Evolutionary conservation across 2,329 filamentous ascomycete species (phyloP).

Genomic region (Ophiostoma sp.): DNA sequence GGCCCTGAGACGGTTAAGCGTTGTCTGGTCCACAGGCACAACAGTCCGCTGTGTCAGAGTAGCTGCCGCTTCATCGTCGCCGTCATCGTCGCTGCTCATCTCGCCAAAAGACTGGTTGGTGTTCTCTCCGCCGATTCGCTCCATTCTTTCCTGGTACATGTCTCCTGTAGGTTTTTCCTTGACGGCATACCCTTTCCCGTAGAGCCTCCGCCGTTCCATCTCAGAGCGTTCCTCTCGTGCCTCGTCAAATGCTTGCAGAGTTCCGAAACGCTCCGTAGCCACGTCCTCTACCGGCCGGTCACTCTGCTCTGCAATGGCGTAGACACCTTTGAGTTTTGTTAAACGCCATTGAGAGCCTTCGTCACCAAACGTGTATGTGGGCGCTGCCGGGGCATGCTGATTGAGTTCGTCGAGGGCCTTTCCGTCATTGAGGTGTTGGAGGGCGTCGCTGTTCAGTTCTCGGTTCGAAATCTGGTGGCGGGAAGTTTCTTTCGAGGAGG

Average conservation of each 20-base stretch:
- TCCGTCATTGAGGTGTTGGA: slow-evolving; percentile 55
- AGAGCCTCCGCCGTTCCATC: slow-evolving; percentile 72
- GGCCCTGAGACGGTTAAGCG: slow-evolving; percentile 82
- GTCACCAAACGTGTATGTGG: slow-evolving; percentile 81
- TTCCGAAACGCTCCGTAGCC: slow-evolving; percentile 75
- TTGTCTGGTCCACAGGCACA: slow-evolving; percentile 64
- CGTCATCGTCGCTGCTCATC: background rate
- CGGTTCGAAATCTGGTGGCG: slow-evolving; percentile 69
- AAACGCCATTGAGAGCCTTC: slow-evolving; percentile 89
- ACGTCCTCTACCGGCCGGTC: slow-evolving; percentile 72
- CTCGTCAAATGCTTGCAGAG: slow-evolving; percentile 79
- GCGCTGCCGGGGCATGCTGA: slow-evolving; percentile 52
- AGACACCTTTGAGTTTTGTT: slow-evolving; percentile 86
- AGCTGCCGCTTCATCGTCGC: slow-evolving; percentile 34
- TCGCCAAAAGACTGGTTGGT: background rate
- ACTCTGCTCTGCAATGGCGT: slow-evolving; percentile 68
- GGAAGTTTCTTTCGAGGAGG: slow-evolving; percentile 51
- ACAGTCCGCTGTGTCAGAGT: slow-evolving; percentile 27
- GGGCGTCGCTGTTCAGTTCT: slow-evolving; percentile 67
- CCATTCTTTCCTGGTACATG: slow-evolving; percentile 65
- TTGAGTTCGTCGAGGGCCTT: slow-evolving; percentile 49
- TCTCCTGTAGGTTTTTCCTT: slow-evolving; percentile 86
- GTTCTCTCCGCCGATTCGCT: background rate
- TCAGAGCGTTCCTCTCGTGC: slow-evolving; percentile 91
- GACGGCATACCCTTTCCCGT: slow-evolving; percentile 77